Base-by-base conservation (phyloP, 805 yeast species). In the Starmerella floris region DNA sequence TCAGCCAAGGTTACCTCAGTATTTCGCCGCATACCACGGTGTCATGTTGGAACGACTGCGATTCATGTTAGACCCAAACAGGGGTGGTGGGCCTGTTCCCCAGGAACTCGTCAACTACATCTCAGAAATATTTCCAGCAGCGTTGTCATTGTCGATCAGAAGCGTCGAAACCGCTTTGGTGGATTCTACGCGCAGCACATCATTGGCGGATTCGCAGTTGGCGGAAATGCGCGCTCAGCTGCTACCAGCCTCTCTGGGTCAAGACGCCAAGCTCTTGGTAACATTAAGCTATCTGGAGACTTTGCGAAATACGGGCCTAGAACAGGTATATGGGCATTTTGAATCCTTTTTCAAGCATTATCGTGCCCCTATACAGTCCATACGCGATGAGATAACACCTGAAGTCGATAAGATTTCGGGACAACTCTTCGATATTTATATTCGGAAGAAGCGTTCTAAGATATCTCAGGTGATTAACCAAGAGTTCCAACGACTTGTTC, bases 271-370 rank as follows among this genome's bases (percentile, higher is more conserved):
- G 45, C 63, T 74, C 13, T 60, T 75, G 30, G 54, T 72, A 30
- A 69, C 79, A 0, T 56, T 77, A 34, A 68, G 74, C 42, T 77
- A 78, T 51, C 56, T 79, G 37, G 68, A 67, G 39, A 65, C 64
- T 33, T 57, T 80, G 31, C 62, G 69, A 22, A 60, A 59, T 16
- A 53, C 50, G 3, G 61, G 70, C 2, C 60, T 78, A 22, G 78
- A 81, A 1, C 53, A 58, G 15, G 56, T 76, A 10, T 54, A 43
- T 21, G 40, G 23, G 13, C 38, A 40, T 21, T 51, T 37, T 30
- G 48, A 40, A 15, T 21, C 39, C 10, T 40, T 44, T 19, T 41
- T 50, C 36, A 33, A 26, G 25, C 46, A 31, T 26, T 23, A 33
- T 13, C 17, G 37, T 25, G 28, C 38, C 22, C 32, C 16, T 4